These are phyloP conservation scores for Magnaporthales sp. DNA, from an alignment of 2,329 filamentous ascomycete species.

Conservation along the genomic window DNA sequence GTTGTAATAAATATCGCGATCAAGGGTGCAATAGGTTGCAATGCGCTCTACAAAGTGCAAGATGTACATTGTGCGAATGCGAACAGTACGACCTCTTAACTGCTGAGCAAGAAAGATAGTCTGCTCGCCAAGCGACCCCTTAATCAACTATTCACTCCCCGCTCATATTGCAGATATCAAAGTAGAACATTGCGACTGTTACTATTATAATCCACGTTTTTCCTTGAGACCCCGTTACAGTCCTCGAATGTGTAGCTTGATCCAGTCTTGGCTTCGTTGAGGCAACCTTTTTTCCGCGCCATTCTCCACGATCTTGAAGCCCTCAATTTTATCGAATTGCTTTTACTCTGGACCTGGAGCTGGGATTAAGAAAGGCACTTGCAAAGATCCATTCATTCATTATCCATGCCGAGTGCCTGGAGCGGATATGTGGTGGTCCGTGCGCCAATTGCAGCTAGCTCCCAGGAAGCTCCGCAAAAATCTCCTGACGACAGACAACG, in stretches of 20 bases:
- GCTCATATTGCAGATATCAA: background rate
- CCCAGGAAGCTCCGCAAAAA: slow-evolving; percentile 6
- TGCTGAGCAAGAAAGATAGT: too few species aligned
- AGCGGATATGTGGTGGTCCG: background rate
- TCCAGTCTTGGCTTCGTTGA: background rate
- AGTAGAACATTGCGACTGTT: background rate
- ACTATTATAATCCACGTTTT: too few species aligned
- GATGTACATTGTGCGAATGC: too few species aligned
- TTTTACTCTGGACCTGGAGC: background rate
- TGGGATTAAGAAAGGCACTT: background rate
- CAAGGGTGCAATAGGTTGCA: too few species aligned
- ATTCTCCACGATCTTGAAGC: background rate
- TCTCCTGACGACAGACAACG: slow-evolving; percentile 4
- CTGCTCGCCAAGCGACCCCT: too few species aligned
- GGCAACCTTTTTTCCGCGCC: background rate
- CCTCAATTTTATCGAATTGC: background rate
- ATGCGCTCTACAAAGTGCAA: too few species aligned
- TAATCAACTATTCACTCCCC: background rate
- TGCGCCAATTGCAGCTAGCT: slow-evolving; percentile 2
- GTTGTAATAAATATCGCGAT: too few species aligned
- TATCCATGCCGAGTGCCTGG: background rate
- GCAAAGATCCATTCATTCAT: background rate
- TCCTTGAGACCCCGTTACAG: too few species aligned
- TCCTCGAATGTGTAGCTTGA: background rate
- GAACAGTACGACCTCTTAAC: too few species aligned